Evolutionary conservation across 2,329 filamentous ascomycete genomes (phyloP), one percentile per base, ranked within the genome.

Genomic region (Apiospora arundinis): DNA sequence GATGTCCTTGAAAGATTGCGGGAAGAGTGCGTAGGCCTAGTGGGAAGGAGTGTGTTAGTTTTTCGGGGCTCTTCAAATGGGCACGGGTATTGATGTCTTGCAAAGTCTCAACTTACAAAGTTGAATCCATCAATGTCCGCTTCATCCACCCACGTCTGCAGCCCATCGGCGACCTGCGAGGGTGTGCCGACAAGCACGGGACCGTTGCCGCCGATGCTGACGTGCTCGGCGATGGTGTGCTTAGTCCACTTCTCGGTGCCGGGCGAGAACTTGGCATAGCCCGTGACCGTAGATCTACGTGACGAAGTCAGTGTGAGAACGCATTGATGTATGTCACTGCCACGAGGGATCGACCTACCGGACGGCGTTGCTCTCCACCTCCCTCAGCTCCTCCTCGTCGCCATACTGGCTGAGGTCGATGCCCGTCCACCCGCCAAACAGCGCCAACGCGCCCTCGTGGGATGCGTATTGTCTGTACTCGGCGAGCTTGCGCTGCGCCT

Each of bases 91-190:
- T 18, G 7, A 3, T 9, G 52, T 25, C 7, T 16, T 9, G 14
- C 7, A 66, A 11, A 2, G 7, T 25, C n/a, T 6, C 14, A 2
- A 80, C 88, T 82, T 78, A 91, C 91, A 78, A 94, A 86, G 77
- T 94, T 94, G 81, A 94, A 94, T 0, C 92, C 92, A 77, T 94
- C 92, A 0, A 94, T 87, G 74, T 93, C 92, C 0, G 90, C 91
- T 78, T 93, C 91, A 7, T 83, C 77, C 0, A 93, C 83, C 92
- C 92, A 94, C 0, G 83, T 80, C 80, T 94, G 90, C 70, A 94
- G 84, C 60, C 87, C 86, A 77, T 94, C 91, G 0, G 90, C 92
- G 1, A 93, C 91, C 74, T 89, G 87, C 21, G 85, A 79, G 0
- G 92, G 83, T 0, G 90, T 93, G 0, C 92, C 92, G 0, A 93